These are phyloP conservation scores for Dendrothele bispora DNA, from an alignment of 768 basidiomycete species.

Conservation along the genomic window DNA sequence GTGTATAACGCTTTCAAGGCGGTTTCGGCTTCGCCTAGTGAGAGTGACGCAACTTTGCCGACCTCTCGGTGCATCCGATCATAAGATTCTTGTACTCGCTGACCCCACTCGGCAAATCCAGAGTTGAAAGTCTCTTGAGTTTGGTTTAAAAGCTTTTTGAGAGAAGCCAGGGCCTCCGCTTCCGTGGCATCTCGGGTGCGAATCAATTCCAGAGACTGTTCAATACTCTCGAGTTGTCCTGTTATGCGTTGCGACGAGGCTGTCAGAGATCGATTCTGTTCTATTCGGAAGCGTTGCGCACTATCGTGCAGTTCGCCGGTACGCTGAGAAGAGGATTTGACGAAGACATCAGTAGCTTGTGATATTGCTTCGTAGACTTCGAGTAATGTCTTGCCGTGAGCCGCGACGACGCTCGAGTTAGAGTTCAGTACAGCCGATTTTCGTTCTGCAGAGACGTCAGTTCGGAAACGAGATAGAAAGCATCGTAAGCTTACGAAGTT, in stretches of 20 bases:
- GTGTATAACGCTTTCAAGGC: slow-evolving; percentile 58
- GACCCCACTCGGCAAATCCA: slow-evolving; percentile 56
- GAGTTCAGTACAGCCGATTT: slow-evolving; percentile 61
- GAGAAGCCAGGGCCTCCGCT: slow-evolving; percentile 45
- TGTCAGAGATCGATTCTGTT: slow-evolving; percentile 54
- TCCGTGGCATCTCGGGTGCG: slow-evolving; percentile 57
- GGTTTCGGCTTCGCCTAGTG: slow-evolving; percentile 54
- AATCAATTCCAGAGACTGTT: slow-evolving; percentile 51
- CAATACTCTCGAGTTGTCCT: slow-evolving; percentile 55
- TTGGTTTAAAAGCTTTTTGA: slow-evolving; percentile 51
- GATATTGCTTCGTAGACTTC: slow-evolving; percentile 53
- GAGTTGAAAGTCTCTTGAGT: slow-evolving; percentile 52
- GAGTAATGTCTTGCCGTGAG: slow-evolving; percentile 60
- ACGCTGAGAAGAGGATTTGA: slow-evolving; percentile 54
- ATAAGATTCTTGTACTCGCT: slow-evolving; percentile 48
- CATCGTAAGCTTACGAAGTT: slow-evolving; percentile 62
- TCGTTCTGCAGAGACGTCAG: slow-evolving; percentile 52
- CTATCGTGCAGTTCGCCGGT: slow-evolving; percentile 54
- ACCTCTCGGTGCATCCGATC: slow-evolving; percentile 48
- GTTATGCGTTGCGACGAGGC: slow-evolving; percentile 54
- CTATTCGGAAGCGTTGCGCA: slow-evolving; percentile 53
- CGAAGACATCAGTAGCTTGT: slow-evolving; percentile 60
- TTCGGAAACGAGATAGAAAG: slow-evolving; percentile 8
- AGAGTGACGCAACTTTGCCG: slow-evolving; percentile 39
- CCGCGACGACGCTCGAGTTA: slow-evolving; percentile 65